A percentile compares a stretch with the other conserved stretches of the same genome.
phyloP scores from a whole-genome alignment of 306 rosid genomes.

The Dalbergia cultrata region DNA sequence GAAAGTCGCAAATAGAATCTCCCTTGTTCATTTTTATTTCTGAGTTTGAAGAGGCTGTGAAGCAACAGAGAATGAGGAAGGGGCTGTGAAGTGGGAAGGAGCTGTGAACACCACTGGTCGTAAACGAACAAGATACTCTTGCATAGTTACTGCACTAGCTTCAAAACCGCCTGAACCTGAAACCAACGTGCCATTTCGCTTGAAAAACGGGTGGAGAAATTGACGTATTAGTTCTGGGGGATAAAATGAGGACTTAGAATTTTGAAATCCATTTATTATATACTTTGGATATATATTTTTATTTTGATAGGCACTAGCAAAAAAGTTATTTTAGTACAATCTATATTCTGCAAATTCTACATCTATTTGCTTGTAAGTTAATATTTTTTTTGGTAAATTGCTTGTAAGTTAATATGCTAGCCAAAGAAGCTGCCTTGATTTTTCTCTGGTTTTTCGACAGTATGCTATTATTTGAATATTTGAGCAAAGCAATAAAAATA shows the following conservation, averaged over 20 bases:
- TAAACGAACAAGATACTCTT: neutral
- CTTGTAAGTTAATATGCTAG: neutral
- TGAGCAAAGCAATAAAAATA: slow-evolving; percentile 33
- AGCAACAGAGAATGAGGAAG: too few species aligned
- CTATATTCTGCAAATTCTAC: neutral
- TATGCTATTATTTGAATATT: slow-evolving; percentile 24
- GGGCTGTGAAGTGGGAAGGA: too few species aligned
- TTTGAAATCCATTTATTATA: neutral
- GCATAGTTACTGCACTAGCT: neutral
- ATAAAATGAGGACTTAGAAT: too few species aligned
- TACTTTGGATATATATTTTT: neutral
- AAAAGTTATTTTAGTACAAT: neutral
- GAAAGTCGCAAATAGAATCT: too few species aligned
- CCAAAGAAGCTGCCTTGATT: slow-evolving; percentile 3
- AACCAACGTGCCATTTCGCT: neutral
- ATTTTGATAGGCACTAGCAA: neutral
- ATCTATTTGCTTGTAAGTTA: neutral
- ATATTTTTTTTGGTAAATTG: too few species aligned
- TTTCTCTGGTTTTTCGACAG: slow-evolving; percentile 28
- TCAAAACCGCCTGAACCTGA: neutral
- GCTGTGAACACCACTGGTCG: neutral
- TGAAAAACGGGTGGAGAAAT: neutral
- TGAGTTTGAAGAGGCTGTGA: too few species aligned
- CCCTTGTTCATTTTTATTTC: too few species aligned
- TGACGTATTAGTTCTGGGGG: neutral